A percentile compares a stretch with the other conserved stretches of the same genome.
phyloP scores from a whole-genome alignment of 192 early-diverging fungal species.

The Coemansia sp. region DNA sequence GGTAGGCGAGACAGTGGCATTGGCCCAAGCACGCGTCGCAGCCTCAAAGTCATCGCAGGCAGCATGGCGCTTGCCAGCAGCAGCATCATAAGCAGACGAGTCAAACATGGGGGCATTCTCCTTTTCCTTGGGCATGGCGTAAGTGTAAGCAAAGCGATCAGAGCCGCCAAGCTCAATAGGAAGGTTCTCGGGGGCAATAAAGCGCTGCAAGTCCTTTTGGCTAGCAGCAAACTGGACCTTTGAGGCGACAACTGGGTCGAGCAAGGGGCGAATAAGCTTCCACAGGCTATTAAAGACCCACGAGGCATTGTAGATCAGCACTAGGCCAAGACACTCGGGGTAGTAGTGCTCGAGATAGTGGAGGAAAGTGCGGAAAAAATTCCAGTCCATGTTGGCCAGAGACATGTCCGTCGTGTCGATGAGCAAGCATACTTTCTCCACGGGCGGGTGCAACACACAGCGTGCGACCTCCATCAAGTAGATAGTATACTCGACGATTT shows the following conservation, averaged over 20 bases:
- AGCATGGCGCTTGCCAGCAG: slow-evolving; percentile 27
- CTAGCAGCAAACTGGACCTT: slow-evolving; percentile 80
- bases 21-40: slow-evolving; percentile 57
- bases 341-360: slow-evolving; percentile 87
- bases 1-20: neutral
- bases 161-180: slow-evolving; percentile 65
- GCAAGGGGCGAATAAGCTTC: slow-evolving; percentile 78
- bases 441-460: slow-evolving; percentile 57
- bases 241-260: slow-evolving; percentile 88
- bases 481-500: slow-evolving; percentile 65
- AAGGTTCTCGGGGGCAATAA: slow-evolving; percentile 64
- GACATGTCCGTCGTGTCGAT: slow-evolving; percentile 83
- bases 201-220: slow-evolving; percentile 63
- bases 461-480: slow-evolving; percentile 66
- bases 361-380: slow-evolving; percentile 76
- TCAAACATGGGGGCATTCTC: slow-evolving; percentile 62
- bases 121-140: slow-evolving; percentile 41
- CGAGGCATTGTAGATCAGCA: slow-evolving; percentile 84
- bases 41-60: slow-evolving; percentile 54
- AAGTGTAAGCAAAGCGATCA: slow-evolving; percentile 60
- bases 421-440: slow-evolving; percentile 68
- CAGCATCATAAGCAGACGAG: slow-evolving; percentile 31
- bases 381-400: slow-evolving; percentile 78
- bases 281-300: slow-evolving; percentile 88
- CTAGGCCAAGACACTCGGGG: slow-evolving; percentile 83